Evolutionary conservation across 2,329 filamentous ascomycete species (phyloP).

Genomic region (Neoascochyta sp.): DNA sequence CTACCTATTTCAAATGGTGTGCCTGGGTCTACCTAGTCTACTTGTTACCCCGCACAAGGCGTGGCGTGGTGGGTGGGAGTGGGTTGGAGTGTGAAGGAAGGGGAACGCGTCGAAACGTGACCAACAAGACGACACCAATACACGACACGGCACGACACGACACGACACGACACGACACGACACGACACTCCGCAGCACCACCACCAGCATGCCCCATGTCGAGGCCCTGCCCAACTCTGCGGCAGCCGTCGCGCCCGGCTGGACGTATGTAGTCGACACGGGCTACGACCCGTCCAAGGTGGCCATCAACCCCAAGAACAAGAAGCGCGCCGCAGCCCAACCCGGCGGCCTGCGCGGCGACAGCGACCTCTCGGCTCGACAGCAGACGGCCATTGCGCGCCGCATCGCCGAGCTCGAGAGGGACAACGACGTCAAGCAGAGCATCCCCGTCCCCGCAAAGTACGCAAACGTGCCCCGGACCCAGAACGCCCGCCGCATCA

Average conservation of each 20-base stretch:
- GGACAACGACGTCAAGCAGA: slow-evolving; percentile 56
- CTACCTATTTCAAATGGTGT: no score
- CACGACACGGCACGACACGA: no score
- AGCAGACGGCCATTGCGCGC: slow-evolving; percentile 75
- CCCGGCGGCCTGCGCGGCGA: slow-evolving; percentile 34
- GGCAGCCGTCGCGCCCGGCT: slow-evolving; percentile 72
- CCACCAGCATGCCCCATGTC: slow-evolving; percentile 61
- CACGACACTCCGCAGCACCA: no score
- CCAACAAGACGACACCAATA: no score
- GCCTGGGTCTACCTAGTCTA: no score
- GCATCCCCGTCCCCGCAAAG: slow-evolving; percentile 44
- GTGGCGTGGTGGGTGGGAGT: no score
- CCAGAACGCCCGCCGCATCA: slow-evolving; percentile 64
- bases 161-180: no score
- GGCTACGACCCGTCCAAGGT: slow-evolving; percentile 56
- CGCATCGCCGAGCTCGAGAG: slow-evolving; percentile 79
- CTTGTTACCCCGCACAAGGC: no score
- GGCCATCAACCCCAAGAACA: slow-evolving; percentile 50
- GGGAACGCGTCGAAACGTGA: slow-evolving; percentile 14
- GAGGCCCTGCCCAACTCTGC: slow-evolving; percentile 72
- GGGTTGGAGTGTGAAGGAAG: no score
- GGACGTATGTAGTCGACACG: slow-evolving; percentile 85
- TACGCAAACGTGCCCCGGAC: slow-evolving; percentile 48
- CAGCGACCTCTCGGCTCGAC: slow-evolving; percentile 70
- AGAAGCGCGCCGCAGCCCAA: slow-evolving; percentile 62